Evolutionary conservation across 2,329 filamentous ascomycete genomes (phyloP).

Genomic region (Magnaporthiopsis poae): DNA sequence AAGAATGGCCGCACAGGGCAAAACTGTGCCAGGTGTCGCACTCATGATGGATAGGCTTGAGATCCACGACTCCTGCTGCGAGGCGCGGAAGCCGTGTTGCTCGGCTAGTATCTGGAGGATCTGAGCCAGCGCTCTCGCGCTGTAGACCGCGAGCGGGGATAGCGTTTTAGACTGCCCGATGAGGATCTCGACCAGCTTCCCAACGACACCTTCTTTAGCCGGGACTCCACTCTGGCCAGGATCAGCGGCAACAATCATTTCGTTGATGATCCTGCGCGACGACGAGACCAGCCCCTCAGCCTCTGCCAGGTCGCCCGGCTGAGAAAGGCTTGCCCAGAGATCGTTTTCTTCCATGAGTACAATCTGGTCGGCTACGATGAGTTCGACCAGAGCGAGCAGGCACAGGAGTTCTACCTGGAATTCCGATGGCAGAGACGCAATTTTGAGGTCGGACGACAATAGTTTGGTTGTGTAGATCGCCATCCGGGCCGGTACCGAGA

Average conservation of each 20-base stretch:
- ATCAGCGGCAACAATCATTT: constrained; percentile 19
- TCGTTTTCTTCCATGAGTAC: constrained; percentile 32
- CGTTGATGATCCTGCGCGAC: constrained; percentile 28
- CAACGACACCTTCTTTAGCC: constrained; percentile 25
- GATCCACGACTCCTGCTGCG: constrained; percentile 37
- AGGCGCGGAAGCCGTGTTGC: constrained; percentile 33
- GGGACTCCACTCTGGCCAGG: constrained; percentile 28
- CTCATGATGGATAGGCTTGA: constrained; percentile 36
- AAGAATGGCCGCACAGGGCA: constrained; percentile 41
- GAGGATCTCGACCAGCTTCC: constrained; percentile 34
- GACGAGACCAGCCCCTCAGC: constrained; percentile 35
- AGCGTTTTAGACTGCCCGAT: constrained; percentile 31
- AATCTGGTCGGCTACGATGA: constrained; percentile 46
- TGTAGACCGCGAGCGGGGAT: constrained; percentile 39
- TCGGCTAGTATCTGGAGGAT: constrained; percentile 39
- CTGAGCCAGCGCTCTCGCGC: constrained; percentile 40
- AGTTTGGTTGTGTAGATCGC: constrained; percentile 58
- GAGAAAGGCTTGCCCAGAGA: constrained; percentile 35
- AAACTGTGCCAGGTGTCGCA: constrained; percentile 33
- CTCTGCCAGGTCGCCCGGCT: constrained; percentile 25
- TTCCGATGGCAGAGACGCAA: constrained; percentile 29
- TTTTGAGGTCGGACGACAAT: constrained; percentile 32
- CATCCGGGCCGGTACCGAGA: constrained; percentile 66
- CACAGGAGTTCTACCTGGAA: constrained; percentile 42
- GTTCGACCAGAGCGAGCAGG: constrained; percentile 39